These are phyloP conservation scores for Botryosphaeria dothidea DNA, from an alignment of 2,329 filamentous ascomycete species.

Conservation along the genomic window DNA sequence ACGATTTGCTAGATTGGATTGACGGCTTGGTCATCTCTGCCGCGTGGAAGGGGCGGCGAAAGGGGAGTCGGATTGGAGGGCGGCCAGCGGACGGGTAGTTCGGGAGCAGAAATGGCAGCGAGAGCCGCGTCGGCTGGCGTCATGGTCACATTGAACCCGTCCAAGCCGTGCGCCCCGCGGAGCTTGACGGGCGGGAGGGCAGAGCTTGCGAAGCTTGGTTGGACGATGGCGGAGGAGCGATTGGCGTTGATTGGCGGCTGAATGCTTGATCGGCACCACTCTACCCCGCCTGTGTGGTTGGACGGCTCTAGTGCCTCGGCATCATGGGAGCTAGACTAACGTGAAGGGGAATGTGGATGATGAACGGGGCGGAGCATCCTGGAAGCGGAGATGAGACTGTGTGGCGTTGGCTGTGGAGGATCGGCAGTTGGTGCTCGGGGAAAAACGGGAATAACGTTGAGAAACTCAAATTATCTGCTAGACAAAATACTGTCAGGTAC, in stretches of 20 bases:
- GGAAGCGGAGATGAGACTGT: neutral
- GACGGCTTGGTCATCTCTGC: neutral
- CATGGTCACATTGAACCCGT: neutral
- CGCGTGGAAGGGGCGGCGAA: neutral
- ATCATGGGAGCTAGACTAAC: neutral
- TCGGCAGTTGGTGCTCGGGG: neutral
- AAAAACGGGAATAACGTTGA: neutral
- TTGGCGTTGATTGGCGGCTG: neutral
- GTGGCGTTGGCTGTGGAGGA: neutral
- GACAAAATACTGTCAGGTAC: too few species aligned
- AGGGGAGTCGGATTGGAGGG: neutral
- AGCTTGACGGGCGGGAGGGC: neutral
- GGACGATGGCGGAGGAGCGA: neutral
- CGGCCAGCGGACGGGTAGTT: neutral
- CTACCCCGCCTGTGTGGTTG: neutral
- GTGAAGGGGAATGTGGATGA: neutral
- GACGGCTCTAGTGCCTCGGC: neutral
- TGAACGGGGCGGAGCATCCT: neutral
- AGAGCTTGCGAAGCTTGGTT: constrained; percentile 1
- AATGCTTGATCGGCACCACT: neutral
- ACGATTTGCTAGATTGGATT: neutral
- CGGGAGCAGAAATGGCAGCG: neutral
- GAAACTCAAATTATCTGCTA: too few species aligned
- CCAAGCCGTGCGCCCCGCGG: neutral
- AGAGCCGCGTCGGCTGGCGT: neutral